phyloP scores from a whole-genome alignment of 2,329 filamentous ascomycete genomes.

The Colletotrichum sp. region DNA sequence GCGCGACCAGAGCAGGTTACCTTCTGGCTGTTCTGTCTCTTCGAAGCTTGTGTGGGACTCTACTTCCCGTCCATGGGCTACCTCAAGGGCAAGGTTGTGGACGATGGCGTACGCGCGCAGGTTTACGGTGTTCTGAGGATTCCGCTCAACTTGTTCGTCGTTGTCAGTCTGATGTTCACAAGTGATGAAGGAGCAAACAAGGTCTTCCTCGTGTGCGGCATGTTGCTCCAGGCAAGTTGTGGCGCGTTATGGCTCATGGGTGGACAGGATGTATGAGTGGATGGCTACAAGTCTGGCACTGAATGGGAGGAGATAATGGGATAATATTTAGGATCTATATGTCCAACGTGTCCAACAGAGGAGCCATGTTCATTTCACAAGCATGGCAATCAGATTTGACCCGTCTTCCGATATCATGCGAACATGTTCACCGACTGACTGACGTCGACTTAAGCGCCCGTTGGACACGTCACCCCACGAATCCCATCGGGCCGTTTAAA shows the following conservation, averaged over 20 bases:
- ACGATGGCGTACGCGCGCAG: slow-evolving; percentile 55
- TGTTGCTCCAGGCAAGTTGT: slow-evolving; percentile 31
- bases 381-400: background rate
- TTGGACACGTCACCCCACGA: background rate
- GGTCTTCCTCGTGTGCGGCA: slow-evolving; percentile 36
- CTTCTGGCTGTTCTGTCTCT: slow-evolving; percentile 61
- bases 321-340: background rate
- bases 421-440: slow-evolving; percentile 1
- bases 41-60: slow-evolving; percentile 59
- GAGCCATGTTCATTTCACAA: background rate
- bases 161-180: slow-evolving; percentile 48
- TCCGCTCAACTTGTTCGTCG: slow-evolving; percentile 63
- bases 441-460: slow-evolving; percentile 20
- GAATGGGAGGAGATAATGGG: background rate
- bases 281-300: background rate
- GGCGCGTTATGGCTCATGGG: slow-evolving; percentile 29
- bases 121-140: slow-evolving; percentile 60
- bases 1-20: slow-evolving; percentile 42
- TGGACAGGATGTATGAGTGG: background rate
- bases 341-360: background rate
- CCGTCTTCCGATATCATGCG: background rate
- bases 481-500: slow-evolving; percentile 10
- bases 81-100: slow-evolving; percentile 56
- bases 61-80: slow-evolving; percentile 61
- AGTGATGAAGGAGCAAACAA: slow-evolving; percentile 28